Evolutionary conservation across 2,329 filamentous ascomycete species (phyloP).

Genomic region (Botryotinia calthae): DNA sequence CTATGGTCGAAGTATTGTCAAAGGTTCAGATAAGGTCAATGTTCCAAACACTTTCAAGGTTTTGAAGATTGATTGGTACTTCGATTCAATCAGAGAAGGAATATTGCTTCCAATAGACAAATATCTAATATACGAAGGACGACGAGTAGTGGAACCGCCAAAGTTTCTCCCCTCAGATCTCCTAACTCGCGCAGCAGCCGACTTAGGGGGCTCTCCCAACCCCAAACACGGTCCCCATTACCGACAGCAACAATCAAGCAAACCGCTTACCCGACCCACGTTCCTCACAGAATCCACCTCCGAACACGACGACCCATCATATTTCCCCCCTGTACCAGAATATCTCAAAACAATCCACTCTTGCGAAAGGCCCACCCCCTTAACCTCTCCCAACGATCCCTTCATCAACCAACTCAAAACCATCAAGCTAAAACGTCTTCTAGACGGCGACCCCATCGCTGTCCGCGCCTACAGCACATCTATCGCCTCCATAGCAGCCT

Average conservation of each 20-base stretch:
- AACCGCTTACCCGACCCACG: constrained; percentile 39
- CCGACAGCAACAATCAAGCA: constrained; percentile 21
- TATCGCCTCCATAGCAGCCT: constrained; percentile 80
- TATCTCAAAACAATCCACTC: constrained; percentile 68
- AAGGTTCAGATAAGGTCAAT: not conserved
- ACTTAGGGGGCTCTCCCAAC: constrained; percentile 27
- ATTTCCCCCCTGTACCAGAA: constrained; percentile 64
- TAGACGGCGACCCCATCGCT: constrained; percentile 74
- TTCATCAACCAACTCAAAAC: constrained; percentile 75
- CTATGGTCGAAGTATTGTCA: not conserved
- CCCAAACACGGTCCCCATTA: constrained; percentile 24
- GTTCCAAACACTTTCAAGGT: constrained; percentile 46
- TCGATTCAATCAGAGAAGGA: constrained; percentile 49
- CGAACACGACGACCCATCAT: constrained; percentile 62
- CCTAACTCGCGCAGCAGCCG: constrained; percentile 33
- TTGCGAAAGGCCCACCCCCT: constrained; percentile 74
- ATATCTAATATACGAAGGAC: constrained; percentile 56
- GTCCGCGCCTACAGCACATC: constrained; percentile 83
- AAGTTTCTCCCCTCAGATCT: not conserved
- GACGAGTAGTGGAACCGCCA: constrained; percentile 20
- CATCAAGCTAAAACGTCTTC: constrained; percentile 67
- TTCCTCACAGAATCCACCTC: constrained; percentile 68
- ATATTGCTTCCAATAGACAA: constrained; percentile 47
- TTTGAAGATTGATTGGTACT: constrained; percentile 58
- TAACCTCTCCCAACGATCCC: constrained; percentile 65